A percentile compares a stretch with the other conserved stretches of the same genome.
These are phyloP conservation scores for Exophiala sp. DNA, from an alignment of 2,329 filamentous ascomycete species.

Conservation along the genomic window DNA sequence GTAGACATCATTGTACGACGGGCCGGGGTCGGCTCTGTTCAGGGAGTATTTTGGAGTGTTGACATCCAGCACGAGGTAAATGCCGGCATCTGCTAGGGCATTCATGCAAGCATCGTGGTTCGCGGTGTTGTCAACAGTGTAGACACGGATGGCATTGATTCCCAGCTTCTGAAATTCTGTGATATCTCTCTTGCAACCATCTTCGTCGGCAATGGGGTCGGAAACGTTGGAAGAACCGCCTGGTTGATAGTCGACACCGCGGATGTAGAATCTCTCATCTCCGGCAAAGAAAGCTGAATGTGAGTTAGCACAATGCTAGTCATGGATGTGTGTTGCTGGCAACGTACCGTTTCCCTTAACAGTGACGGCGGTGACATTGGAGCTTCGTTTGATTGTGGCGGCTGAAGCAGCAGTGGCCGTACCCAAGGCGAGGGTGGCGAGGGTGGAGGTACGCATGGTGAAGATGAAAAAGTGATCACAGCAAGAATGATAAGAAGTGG, in stretches of 20 bases:
- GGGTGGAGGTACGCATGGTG: conserved; percentile 51
- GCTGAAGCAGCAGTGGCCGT: conserved; percentile 44
- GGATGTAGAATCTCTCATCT: conserved; percentile 50
- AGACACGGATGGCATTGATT: conserved; percentile 86
- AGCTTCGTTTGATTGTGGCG: conserved; percentile 37
- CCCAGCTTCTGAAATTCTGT: conserved; percentile 75
- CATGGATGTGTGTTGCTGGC: neutral
- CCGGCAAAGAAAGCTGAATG: conserved; percentile 56
- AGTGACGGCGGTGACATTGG: conserved; percentile 50
- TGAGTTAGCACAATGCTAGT: conserved; percentile 23
- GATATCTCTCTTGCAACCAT: conserved; percentile 72
- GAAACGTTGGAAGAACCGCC: conserved; percentile 56
- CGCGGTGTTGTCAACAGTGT: conserved; percentile 80
- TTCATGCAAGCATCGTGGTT: conserved; percentile 83
- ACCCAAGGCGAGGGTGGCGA: conserved; percentile 43
- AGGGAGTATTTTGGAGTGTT: conserved; percentile 88
- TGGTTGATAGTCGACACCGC: conserved; percentile 58
- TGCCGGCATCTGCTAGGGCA: conserved; percentile 70
- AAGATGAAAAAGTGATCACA: conserved; percentile 4
- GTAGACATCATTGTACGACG: conserved; percentile 82
- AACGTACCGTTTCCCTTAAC: conserved; percentile 56
- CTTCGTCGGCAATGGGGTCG: conserved; percentile 70
- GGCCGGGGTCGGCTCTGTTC: conserved; percentile 65
- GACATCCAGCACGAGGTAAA: conserved; percentile 87
- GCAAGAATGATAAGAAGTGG: conserved; percentile 1